These are phyloP conservation scores for Guadua angustifolia DNA, from an alignment of 176 grass and related monocot genomes.

Conservation along the genomic window DNA sequence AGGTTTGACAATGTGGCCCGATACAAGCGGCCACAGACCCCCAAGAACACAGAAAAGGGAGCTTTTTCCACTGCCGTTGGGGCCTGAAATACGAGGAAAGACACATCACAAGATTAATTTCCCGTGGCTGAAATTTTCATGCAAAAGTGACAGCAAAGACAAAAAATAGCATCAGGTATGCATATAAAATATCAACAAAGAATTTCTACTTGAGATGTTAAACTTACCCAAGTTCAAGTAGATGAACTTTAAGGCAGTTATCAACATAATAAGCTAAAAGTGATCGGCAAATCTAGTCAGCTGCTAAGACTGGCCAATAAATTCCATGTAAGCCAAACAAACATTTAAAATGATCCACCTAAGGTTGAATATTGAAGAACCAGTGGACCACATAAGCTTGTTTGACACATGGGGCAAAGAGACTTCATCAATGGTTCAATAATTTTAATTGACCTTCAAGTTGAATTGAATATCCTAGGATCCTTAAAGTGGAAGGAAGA, in stretches of 20 bases:
- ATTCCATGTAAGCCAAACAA: neutral
- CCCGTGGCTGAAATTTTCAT: neutral
- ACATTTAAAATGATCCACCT: neutral
- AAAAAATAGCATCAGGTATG: neutral
- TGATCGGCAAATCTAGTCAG: neutral
- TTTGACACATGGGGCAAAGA: neutral
- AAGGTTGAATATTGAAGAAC: neutral
- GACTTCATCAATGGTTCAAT: neutral
- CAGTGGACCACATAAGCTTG: neutral
- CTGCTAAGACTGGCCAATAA: neutral
- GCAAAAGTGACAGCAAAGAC: neutral
- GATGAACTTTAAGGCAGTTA: neutral
- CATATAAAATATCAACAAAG: neutral
- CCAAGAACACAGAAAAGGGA: constrained; percentile 99
- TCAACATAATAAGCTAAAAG: neutral
- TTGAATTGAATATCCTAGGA: neutral
- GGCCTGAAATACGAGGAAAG: constrained; percentile 67
- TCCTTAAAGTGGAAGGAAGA: neutral
- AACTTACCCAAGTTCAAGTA: neutral
- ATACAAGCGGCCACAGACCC: constrained; percentile 89
- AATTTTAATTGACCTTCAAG: constrained; percentile 18
- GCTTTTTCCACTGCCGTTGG: constrained; percentile 98
- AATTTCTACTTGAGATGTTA: constrained; percentile 5
- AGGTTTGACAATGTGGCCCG: constrained; percentile 97
- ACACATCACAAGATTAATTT: constrained; percentile 14